Conservation (phyloP, 352 stramenopile genomes). For the Phytophthora europaea region DNA sequence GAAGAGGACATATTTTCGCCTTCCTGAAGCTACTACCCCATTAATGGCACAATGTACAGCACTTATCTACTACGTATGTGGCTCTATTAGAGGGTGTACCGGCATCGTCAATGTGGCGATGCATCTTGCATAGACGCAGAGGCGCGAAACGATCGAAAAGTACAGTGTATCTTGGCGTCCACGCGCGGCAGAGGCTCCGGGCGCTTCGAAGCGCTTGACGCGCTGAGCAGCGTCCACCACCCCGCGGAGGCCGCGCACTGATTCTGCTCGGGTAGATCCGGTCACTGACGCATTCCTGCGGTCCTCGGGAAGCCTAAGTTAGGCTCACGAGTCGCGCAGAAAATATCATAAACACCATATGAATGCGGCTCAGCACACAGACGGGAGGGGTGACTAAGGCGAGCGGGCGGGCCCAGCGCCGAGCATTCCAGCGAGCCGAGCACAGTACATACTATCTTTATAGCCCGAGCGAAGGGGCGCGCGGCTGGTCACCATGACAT, state of each 20-base stretch:
- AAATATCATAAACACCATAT: no score
- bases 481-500: no score
- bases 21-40: conserved; percentile 30
- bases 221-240: conserved; percentile 6
- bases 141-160: neutral
- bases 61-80: neutral
- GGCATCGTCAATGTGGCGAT: conserved; percentile 18
- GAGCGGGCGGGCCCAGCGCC: no score
- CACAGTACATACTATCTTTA: no score
- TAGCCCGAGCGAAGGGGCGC: no score
- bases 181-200: neutral
- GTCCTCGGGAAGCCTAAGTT: neutral
- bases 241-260: conserved; percentile 1
- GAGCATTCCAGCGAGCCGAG: no score
- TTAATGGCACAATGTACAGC: conserved; percentile 24
- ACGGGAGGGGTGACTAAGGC: no score
- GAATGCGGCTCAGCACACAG: no score
- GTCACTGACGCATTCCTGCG: neutral
- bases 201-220: neutral
- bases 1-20: conserved; percentile 1
- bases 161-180: conserved; percentile 6
- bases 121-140: conserved; percentile 2
- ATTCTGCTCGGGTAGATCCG: conserved; percentile 9
- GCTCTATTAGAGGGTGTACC: neutral
- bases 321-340: neutral